Percentiles rank a stretch among this genome's conserved stretches.
These are phyloP conservation scores for Chalciporus chontae DNA, from an alignment of 768 basidiomycete species.

Conservation along the genomic window DNA sequence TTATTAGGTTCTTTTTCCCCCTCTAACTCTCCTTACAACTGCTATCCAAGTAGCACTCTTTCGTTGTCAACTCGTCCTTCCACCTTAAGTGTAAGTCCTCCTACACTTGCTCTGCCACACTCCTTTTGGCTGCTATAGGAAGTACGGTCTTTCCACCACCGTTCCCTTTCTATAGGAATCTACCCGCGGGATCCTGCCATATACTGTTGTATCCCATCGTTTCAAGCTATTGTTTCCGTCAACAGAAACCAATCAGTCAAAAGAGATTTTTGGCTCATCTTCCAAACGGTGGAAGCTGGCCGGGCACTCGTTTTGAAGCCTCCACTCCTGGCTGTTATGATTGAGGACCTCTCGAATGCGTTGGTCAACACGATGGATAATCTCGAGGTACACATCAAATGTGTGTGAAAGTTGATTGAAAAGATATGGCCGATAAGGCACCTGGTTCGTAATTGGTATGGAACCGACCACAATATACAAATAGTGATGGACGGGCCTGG, in stretches of 20 bases:
- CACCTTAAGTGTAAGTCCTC: too few species aligned
- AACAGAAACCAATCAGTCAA: constrained; percentile 2
- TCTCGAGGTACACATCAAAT: constrained; percentile 12
- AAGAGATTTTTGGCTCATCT: not conserved
- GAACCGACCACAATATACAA: too few species aligned
- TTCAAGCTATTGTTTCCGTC: constrained; percentile 14
- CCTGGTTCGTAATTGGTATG: not conserved
- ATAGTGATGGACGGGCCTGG: too few species aligned
- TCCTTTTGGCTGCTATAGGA: too few species aligned
- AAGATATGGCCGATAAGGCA: constrained; percentile 3
- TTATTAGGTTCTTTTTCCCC: too few species aligned
- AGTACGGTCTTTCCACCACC: too few species aligned
- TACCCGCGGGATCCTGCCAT: not conserved
- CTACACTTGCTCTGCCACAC: too few species aligned
- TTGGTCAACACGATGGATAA: constrained; percentile 3
- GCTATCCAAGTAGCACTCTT: too few species aligned
- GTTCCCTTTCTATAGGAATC: not conserved
- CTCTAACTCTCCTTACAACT: too few species aligned
- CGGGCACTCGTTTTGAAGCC: constrained; percentile 6
- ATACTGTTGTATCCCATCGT: not conserved
- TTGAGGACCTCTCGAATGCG: not conserved
- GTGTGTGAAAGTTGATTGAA: not conserved
- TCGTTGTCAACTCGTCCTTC: too few species aligned
- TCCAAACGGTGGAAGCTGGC: constrained; percentile 9
- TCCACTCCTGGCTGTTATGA: too few species aligned